These are phyloP conservation scores for Sesbania bispinosa DNA, from an alignment of 306 rosid genomes.

Conservation along the genomic window DNA sequence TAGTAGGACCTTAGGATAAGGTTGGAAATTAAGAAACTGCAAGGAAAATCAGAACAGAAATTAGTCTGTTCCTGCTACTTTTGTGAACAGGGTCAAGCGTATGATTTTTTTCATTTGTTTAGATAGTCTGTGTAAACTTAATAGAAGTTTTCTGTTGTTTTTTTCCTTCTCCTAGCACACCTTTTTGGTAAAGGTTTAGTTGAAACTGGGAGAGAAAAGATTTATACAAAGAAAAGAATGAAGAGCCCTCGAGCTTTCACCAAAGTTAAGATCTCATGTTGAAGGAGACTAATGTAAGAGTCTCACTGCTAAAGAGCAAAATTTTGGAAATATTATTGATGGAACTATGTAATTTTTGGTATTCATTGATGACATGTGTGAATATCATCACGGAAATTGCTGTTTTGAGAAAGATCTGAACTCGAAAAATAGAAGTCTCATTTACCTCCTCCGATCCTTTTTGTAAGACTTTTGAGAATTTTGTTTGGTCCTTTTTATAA, in stretches of 20 bases:
- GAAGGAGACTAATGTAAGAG: background rate
- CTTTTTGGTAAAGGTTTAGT: background rate
- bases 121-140: background rate
- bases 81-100: no score
- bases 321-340: background rate
- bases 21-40: background rate
- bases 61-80: no score
- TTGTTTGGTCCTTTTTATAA: no score
- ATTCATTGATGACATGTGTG: background rate
- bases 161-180: background rate
- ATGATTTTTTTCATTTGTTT: background rate
- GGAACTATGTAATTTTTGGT: background rate
- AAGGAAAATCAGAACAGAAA: background rate
- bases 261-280: background rate
- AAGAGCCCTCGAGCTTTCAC: background rate
- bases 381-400: background rate
- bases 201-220: background rate
- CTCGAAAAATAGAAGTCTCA: background rate
- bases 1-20: background rate
- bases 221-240: no score
- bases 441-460: no score
- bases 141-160: background rate
- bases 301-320: background rate
- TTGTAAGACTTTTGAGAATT: no score
- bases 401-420: background rate